Evolutionary conservation across 805 yeast species (phyloP).

Genomic region (Spathaspora arborariae): DNA sequence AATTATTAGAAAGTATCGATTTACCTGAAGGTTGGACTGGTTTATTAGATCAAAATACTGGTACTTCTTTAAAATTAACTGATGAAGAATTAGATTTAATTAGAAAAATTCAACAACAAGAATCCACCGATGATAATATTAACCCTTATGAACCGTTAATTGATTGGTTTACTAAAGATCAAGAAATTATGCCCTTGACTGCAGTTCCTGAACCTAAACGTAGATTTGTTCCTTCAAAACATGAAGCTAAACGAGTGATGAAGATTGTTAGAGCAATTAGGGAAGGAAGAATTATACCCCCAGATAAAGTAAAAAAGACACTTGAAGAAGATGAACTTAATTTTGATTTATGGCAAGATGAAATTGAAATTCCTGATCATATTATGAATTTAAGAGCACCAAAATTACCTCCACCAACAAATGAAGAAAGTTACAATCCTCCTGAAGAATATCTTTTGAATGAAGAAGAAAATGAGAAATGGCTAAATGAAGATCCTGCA

Average conservation of each 20-base stretch:
- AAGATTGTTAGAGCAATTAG: constrained; percentile 94
- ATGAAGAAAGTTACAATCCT: constrained; percentile 96
- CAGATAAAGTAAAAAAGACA: constrained; percentile 51
- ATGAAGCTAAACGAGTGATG: constrained; percentile 95
- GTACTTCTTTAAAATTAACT: constrained; percentile 74
- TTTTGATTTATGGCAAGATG: constrained; percentile 82
- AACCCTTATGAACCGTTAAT: constrained; percentile 92
- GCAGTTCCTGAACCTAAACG: constrained; percentile 97
- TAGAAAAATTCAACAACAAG: constrained; percentile 78
- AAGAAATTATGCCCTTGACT: constrained; percentile 85
- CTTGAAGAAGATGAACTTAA: constrained; percentile 47
- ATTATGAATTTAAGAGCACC: constrained; percentile 94
- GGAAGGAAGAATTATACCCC: constrained; percentile 89
- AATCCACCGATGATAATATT: constrained; percentile 71
- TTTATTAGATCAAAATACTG: constrained; percentile 83
- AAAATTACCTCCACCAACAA: constrained; percentile 90
- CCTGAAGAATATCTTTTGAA: constrained; percentile 89
- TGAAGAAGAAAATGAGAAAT: constrained; percentile 69
- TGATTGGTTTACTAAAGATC: constrained; percentile 90
- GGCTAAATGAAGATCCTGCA: constrained; percentile 65
- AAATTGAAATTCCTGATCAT: constrained; percentile 60
- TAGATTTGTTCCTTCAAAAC: constrained; percentile 93
- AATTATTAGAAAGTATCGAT: constrained; percentile 83
- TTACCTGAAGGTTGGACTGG: constrained; percentile 99
- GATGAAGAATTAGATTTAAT: constrained; percentile 87